phyloP scores from a whole-genome alignment of 139 green algal genomes.

The Limnomonas spitsbergensis region DNA sequence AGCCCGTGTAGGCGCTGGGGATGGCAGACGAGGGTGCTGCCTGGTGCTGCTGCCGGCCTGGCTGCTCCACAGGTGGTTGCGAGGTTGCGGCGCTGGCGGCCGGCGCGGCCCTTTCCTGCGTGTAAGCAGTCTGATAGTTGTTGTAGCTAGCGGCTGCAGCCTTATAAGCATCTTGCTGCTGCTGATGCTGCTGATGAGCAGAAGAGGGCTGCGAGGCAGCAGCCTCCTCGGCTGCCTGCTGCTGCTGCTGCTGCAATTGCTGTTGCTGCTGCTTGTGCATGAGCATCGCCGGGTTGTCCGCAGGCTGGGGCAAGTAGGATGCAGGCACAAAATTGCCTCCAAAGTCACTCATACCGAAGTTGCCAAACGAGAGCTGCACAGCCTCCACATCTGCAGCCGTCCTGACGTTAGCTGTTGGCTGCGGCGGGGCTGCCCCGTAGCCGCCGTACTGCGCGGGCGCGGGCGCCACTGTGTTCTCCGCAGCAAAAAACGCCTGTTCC shows the following conservation, averaged over 20 bases:
- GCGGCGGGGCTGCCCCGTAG: neutral
- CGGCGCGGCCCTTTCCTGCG: neutral
- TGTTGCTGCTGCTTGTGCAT: neutral
- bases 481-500: neutral
- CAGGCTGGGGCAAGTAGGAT: neutral
- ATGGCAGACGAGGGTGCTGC: neutral
- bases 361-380: slow-evolving; percentile 18
- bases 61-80: no score
- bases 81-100: no score
- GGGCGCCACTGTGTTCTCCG: neutral
- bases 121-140: neutral
- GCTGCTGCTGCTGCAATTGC: neutral
- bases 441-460: neutral
- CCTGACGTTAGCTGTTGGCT: neutral
- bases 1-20: neutral
- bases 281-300: neutral
- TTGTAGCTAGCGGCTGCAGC: neutral
- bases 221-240: neutral
- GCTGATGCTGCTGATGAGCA: no score
- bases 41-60: no score
- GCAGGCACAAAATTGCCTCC: neutral
- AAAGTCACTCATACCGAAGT: slow-evolving; percentile 13
- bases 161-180: neutral
- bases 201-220: neutral
- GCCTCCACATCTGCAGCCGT: slow-evolving; percentile 7